phyloP scores from a whole-genome alignment of 352 stramenopile genomes.

The Phytophthora niederhauseri region DNA sequence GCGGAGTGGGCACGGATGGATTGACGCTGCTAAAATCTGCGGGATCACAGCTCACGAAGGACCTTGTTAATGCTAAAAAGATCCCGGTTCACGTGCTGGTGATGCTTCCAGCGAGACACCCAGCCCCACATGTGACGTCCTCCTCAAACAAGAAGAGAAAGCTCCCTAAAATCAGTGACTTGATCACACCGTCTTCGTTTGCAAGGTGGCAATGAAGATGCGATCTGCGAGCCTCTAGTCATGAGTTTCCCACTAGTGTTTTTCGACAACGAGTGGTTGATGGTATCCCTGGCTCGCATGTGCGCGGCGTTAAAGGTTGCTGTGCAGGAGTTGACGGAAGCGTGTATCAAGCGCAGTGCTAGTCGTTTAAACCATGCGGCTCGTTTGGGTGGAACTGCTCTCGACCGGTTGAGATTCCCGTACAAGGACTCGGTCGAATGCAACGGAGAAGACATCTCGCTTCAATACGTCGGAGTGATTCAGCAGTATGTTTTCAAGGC shows the following conservation, averaged over 20 bases:
- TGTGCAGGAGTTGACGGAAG: slow-evolving; percentile 22
- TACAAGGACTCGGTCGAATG: slow-evolving; percentile 31
- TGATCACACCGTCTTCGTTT: slow-evolving; percentile 33
- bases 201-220: slow-evolving; percentile 27
- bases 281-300: slow-evolving; percentile 22
- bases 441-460: slow-evolving; percentile 12
- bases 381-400: slow-evolving; percentile 3
- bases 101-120: neutral
- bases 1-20: too few species aligned
- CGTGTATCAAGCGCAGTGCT: slow-evolving; percentile 11
- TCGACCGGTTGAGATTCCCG: slow-evolving; percentile 29
- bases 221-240: slow-evolving; percentile 32
- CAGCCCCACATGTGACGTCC: neutral
- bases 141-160: slow-evolving; percentile 30
- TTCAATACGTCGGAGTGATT: slow-evolving; percentile 31
- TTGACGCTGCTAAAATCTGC: too few species aligned
- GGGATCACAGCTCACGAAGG: too few species aligned
- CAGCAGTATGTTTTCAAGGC: slow-evolving; percentile 27
- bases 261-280: slow-evolving; percentile 29
- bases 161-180: slow-evolving; percentile 24
- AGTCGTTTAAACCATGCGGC: slow-evolving; percentile 12
- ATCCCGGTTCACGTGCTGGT: neutral
- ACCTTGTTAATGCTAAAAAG: too few species aligned
- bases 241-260: slow-evolving; percentile 36
- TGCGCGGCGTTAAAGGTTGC: slow-evolving; percentile 30